phyloP scores from a whole-genome alignment of 2,329 filamentous ascomycete species.

The Emmonsia crescens region DNA sequence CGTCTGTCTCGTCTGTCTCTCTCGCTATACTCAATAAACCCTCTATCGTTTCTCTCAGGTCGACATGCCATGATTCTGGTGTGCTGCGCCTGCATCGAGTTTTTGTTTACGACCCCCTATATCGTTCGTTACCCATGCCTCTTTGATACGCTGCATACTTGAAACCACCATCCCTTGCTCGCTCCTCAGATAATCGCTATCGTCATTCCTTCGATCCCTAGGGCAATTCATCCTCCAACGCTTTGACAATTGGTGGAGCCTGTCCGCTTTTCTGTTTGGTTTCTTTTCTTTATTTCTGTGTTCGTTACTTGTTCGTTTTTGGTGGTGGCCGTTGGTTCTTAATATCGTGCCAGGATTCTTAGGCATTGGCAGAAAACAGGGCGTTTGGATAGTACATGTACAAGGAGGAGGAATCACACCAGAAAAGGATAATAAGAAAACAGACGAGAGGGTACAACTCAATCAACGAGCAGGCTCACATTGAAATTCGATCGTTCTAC shows the following conservation, averaged over 20 bases:
- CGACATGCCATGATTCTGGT: background rate
- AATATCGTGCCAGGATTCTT: background rate
- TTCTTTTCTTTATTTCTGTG: background rate
- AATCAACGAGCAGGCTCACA: background rate
- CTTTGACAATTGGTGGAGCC: background rate
- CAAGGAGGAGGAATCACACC: background rate
- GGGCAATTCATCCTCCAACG: background rate
- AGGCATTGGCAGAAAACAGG: background rate
- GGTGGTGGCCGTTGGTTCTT: background rate
- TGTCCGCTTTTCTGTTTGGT: background rate
- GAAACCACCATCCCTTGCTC: background rate
- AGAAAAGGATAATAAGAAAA: background rate
- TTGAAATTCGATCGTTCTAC: background rate
- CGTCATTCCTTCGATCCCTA: background rate
- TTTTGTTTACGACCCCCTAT: background rate
- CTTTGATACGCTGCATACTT: background rate
- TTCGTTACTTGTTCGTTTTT: background rate
- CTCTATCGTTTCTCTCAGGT: background rate
- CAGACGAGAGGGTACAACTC: background rate
- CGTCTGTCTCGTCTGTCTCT: conserved; percentile 2
- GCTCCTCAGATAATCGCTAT: background rate
- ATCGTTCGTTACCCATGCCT: background rate
- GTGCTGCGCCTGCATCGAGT: background rate
- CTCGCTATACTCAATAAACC: background rate
- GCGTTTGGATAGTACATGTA: background rate